Percentiles rank a stretch among this genome's conserved stretches.
Conservation (phyloP, 768 basidiomycete species). For the Grammothele lineata region DNA sequence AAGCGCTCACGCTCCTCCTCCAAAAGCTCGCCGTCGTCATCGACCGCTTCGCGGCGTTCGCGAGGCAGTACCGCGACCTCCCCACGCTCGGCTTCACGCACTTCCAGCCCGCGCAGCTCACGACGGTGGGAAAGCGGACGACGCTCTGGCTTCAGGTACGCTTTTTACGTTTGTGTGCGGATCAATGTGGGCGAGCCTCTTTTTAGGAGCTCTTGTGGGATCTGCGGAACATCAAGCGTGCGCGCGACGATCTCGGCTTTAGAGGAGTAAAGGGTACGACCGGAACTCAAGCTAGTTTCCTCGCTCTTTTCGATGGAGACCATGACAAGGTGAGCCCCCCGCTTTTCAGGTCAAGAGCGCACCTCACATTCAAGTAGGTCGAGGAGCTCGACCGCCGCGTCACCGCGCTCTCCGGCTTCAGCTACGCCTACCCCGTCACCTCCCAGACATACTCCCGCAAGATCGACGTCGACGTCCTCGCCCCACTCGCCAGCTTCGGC, state of each 20-base stretch:
- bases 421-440: slow-evolving; percentile 94
- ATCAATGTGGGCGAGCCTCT: slow-evolving; percentile 85
- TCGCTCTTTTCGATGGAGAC: slow-evolving; percentile 50
- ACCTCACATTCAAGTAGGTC: slow-evolving; percentile 44
- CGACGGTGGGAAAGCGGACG: slow-evolving; percentile 95
- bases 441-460: slow-evolving; percentile 99
- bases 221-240: slow-evolving; percentile 86
- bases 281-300: slow-evolving; percentile 95
- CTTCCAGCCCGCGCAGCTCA: slow-evolving; percentile 97
- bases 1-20: slow-evolving; percentile 79
- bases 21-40: slow-evolving; percentile 88
- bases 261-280: slow-evolving; percentile 99
- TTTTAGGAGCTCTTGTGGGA: slow-evolving; percentile 98
- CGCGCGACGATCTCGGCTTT: slow-evolving; percentile 90
- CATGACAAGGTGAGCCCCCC: slow-evolving; percentile 70
- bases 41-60: slow-evolving; percentile 81
- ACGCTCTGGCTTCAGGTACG: slow-evolving; percentile 98
- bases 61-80: slow-evolving; percentile 78
- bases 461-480: slow-evolving; percentile 90
- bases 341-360: not conserved
- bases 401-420: slow-evolving; percentile 76
- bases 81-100: slow-evolving; percentile 98
- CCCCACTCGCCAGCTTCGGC: slow-evolving; percentile 84
- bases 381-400: slow-evolving; percentile 86
- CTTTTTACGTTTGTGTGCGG: slow-evolving; percentile 92